These are phyloP conservation scores for Globisporangium iwayamae DNA, from an alignment of 352 stramenopile species.

Conservation along the genomic window DNA sequence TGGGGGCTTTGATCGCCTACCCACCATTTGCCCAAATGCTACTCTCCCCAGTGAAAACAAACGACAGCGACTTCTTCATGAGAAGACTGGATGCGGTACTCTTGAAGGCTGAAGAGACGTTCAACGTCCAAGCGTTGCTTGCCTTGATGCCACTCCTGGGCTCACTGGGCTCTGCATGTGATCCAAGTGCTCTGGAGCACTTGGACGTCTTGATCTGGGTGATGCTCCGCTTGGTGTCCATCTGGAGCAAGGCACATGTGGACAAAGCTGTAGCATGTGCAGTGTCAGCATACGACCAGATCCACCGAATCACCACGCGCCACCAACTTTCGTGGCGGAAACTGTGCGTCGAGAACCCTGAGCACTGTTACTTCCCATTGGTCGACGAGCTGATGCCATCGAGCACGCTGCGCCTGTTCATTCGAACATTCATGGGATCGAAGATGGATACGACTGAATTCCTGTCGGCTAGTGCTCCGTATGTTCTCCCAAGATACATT, in stretches of 20 bases:
- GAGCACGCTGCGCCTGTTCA: constrained; percentile 38
- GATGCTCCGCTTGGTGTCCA: constrained; percentile 39
- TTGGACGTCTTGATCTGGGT: constrained; percentile 46
- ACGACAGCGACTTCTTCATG: constrained; percentile 22
- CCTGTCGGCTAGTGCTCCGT: constrained; percentile 40
- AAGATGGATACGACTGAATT: constrained; percentile 42
- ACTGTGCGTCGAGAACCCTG: constrained; percentile 51
- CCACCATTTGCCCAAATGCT: constrained; percentile 24
- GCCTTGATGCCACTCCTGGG: constrained; percentile 30
- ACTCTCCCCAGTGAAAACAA: constrained; percentile 26
- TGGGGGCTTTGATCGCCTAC: constrained; percentile 4
- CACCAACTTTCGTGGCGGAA: constrained; percentile 50
- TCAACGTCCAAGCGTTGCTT: constrained; percentile 20
- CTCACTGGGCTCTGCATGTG: constrained; percentile 39
- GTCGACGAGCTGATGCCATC: constrained; percentile 51
- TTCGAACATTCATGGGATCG: constrained; percentile 50
- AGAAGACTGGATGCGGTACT: constrained; percentile 33
- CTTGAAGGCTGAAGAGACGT: constrained; percentile 28
- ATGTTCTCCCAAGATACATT: constrained; percentile 61
- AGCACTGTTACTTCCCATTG: constrained; percentile 48
- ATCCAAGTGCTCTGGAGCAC: constrained; percentile 25
- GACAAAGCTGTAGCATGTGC: constrained; percentile 23
- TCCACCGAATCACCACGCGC: constrained; percentile 39
- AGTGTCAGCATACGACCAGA: constrained; percentile 38
- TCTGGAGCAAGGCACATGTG: constrained; percentile 49